phyloP scores from a whole-genome alignment of 2,329 filamentous ascomycete genomes.

The Penicillium brasilianum region DNA sequence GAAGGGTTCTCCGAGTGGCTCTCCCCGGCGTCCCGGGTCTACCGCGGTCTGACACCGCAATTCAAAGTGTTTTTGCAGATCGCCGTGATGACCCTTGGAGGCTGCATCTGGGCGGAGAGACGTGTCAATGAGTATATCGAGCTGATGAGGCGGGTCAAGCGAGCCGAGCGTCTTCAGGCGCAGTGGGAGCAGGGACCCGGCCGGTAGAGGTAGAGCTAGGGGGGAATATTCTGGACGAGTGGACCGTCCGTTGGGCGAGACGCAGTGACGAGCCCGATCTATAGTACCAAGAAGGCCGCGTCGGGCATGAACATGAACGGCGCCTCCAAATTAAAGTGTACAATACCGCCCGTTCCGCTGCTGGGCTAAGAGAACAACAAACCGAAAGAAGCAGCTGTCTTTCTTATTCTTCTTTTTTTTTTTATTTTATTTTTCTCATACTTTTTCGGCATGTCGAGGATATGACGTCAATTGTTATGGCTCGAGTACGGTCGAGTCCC shows the following conservation, averaged over 20 bases:
- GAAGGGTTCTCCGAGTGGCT: conserved; percentile 57
- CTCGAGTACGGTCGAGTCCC: too few relatives aligned
- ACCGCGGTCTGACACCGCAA: conserved; percentile 54
- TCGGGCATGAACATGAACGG: too few relatives aligned
- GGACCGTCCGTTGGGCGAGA: neutral
- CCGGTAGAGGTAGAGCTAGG: conserved; percentile 1
- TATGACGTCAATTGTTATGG: conserved; percentile 2
- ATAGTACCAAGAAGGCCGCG: too few relatives aligned
- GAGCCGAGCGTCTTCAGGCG: conserved; percentile 46
- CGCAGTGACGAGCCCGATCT: neutral
- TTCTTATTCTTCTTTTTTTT: too few relatives aligned
- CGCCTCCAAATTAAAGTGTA: too few relatives aligned
- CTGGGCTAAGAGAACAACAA: too few relatives aligned
- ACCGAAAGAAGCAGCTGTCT: too few relatives aligned
- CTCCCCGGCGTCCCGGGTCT: conserved; percentile 49
- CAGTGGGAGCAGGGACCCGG: conserved; percentile 30
- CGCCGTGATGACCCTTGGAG: conserved; percentile 54
- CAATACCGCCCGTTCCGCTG: too few relatives aligned
- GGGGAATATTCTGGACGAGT: neutral
- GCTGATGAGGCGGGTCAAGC: conserved; percentile 46
- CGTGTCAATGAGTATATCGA: conserved; percentile 54
- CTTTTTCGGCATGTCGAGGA: neutral
- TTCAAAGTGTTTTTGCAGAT: conserved; percentile 58
- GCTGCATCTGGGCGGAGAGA: conserved; percentile 55
- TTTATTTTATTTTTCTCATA: too few relatives aligned